Conservation (phyloP, 148 eudicot species). For the Rhododendron kiyosumense region DNA sequence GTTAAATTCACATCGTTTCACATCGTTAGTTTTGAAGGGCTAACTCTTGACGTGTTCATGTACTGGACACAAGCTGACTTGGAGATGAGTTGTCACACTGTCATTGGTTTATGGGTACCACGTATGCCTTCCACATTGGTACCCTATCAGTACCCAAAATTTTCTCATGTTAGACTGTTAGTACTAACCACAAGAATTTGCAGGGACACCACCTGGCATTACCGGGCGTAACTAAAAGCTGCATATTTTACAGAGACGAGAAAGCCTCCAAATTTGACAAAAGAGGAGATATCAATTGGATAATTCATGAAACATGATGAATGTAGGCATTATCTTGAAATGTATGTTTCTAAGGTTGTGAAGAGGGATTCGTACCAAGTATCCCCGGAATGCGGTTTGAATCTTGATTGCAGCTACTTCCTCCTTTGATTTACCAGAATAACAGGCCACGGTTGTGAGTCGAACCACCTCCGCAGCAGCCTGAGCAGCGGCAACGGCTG, state of each 20-base stretch:
- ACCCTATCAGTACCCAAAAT: too few species aligned
- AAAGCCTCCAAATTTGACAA: neutral
- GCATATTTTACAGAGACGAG: neutral
- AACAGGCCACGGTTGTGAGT: constrained; percentile 39
- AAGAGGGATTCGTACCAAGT: constrained; percentile 41
- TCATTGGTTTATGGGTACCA: too few species aligned
- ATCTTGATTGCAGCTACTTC: constrained; percentile 76
- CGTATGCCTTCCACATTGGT: too few species aligned
- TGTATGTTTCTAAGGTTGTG: neutral
- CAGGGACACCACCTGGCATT: neutral
- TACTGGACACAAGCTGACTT: too few species aligned
- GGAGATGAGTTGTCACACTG: too few species aligned
- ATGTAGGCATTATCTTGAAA: neutral
- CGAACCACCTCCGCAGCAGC: constrained; percentile 93
- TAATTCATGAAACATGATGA: neutral
- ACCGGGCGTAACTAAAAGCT: neutral
- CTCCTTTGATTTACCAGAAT: constrained; percentile 53
- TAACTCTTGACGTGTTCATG: too few species aligned
- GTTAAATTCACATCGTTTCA: too few species aligned
- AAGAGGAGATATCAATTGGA: neutral
- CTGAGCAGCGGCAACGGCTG: constrained; percentile 80
- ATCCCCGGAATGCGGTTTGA: constrained; percentile 75
- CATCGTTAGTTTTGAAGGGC: too few species aligned
- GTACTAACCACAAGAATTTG: neutral
- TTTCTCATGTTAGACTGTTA: too few species aligned